Percentiles rank a stretch among this genome's conserved stretches.
These are phyloP conservation scores for Hevea brasiliensis DNA, from an alignment of 345 rosid species.

Conservation along the genomic window DNA sequence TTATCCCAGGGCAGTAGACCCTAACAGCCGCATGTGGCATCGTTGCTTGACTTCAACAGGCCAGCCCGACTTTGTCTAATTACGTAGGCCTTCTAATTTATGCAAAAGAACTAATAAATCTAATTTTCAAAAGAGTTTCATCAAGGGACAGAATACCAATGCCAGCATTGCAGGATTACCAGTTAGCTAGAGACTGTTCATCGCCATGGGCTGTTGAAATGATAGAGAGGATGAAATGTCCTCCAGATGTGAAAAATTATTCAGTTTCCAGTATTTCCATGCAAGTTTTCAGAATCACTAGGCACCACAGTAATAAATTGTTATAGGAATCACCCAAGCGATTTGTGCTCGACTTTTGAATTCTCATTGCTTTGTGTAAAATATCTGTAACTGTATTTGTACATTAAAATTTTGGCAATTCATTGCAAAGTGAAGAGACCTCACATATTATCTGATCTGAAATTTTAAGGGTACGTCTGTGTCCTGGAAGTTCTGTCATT, in stretches of 20 bases:
- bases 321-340: background rate
- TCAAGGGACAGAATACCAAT: background rate
- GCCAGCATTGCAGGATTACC: background rate
- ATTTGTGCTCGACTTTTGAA: background rate
- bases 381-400: background rate
- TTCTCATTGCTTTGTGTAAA: background rate
- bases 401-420: background rate
- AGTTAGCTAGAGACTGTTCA: background rate
- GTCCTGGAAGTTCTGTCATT: too few relatives aligned
- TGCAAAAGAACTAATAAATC: background rate
- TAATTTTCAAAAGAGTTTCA: background rate
- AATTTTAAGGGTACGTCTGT: too few relatives aligned
- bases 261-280: background rate
- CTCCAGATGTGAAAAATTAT: background rate
- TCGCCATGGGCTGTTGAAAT: background rate
- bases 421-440: background rate
- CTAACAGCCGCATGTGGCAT: conserved; percentile 98
- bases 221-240: background rate
- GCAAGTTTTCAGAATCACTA: background rate
- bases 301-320: conserved; percentile 6
- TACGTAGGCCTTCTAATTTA: conserved; percentile 24
- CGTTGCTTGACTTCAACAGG: conserved; percentile 97
- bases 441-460: too few relatives aligned
- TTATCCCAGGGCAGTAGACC: conserved; percentile 84
- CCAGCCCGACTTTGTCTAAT: conserved; percentile 80